phyloP scores from a whole-genome alignment of 306 rosid species.

The Gillenia trifoliata region DNA sequence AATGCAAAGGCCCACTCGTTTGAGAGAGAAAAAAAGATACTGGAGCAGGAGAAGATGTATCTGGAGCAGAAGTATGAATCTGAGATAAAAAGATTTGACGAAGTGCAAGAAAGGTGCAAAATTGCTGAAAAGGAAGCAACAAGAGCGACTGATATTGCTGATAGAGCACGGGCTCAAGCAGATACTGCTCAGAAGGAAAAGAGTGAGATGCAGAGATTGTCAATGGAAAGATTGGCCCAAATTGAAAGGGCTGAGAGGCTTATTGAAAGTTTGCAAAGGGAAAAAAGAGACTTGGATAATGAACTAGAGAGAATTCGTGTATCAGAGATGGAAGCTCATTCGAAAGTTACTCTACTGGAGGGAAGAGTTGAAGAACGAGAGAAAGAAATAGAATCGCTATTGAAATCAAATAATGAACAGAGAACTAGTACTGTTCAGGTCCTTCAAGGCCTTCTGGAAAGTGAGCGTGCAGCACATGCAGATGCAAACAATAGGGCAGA shows the following conservation, averaged over 20 bases:
- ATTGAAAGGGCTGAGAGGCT: slow-evolving; percentile 84
- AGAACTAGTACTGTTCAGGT: slow-evolving; percentile 64
- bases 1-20: slow-evolving; percentile 65
- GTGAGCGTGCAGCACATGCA: slow-evolving; percentile 87
- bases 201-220: slow-evolving; percentile 82
- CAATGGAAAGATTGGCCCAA: slow-evolving; percentile 69
- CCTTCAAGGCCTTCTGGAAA: slow-evolving; percentile 76
- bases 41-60: slow-evolving; percentile 75
- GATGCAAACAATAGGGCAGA: slow-evolving; percentile 91
- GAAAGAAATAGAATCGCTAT: slow-evolving; percentile 66
- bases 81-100: slow-evolving; percentile 73
- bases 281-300: slow-evolving; percentile 43
- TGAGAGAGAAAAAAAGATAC: slow-evolving; percentile 60
- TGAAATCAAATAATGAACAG: slow-evolving; percentile 69
- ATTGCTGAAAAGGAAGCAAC: slow-evolving; percentile 72
- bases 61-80: slow-evolving; percentile 66
- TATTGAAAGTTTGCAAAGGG: slow-evolving; percentile 62
- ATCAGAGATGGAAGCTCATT: slow-evolving; percentile 62
- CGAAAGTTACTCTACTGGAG: slow-evolving; percentile 50
- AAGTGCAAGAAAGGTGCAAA: slow-evolving; percentile 72
- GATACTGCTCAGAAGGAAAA: slow-evolving; percentile 62
- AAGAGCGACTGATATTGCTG: slow-evolving; percentile 66
- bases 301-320: slow-evolving; percentile 48
- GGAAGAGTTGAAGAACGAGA: slow-evolving; percentile 77
- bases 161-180: slow-evolving; percentile 66